A percentile compares a stretch with the other conserved stretches of the same genome.
Conservation (phyloP, 176 grass and related monocot genomes). For the Cocos nucifera region DNA sequence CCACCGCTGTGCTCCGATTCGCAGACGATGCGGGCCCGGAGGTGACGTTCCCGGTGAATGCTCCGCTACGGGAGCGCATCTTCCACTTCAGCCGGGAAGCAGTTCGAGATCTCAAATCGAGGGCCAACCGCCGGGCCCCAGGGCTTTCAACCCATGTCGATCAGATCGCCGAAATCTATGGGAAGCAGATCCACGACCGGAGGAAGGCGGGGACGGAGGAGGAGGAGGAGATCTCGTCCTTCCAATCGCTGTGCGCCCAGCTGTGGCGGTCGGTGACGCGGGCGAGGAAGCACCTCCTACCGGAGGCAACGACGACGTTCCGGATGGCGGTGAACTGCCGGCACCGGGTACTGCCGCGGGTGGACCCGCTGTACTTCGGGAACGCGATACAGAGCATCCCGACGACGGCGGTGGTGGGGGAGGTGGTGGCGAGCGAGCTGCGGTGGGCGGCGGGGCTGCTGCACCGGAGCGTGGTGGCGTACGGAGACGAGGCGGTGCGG, state of each 20-base stretch:
- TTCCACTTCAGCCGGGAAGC: constrained; percentile 66
- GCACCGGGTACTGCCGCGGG: constrained; percentile 52
- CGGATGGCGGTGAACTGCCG: constrained; percentile 97
- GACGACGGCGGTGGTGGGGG: constrained; percentile 54
- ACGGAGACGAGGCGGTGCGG: constrained; percentile 45
- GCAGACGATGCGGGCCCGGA: constrained; percentile 42
- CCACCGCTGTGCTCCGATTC: constrained; percentile 68
- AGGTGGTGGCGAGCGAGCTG: constrained; percentile 51
- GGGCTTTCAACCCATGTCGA: background rate
- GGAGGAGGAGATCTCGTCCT: constrained; percentile 64
- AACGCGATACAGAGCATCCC: constrained; percentile 94
- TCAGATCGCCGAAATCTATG: constrained; percentile 46
- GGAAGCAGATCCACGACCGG: constrained; percentile 66
- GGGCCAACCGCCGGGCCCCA: constrained; percentile 27
- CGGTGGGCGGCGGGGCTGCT: constrained; percentile 49
- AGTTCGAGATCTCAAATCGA: constrained; percentile 58
- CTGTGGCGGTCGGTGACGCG: constrained; percentile 76
- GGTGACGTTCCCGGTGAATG: constrained; percentile 67
- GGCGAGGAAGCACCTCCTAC: constrained; percentile 39
- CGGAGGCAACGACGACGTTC: constrained; percentile 51
- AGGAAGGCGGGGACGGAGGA: constrained; percentile 19
- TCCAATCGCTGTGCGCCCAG: constrained; percentile 78
- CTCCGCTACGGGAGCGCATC: constrained; percentile 62
- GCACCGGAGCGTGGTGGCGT: constrained; percentile 44
- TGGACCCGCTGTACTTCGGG: constrained; percentile 68